A percentile compares a stretch with the other conserved stretches of the same genome.
Evolutionary conservation across 2,329 filamentous ascomycete genomes (phyloP).

Genomic region (Rosellinia necatrix): DNA sequence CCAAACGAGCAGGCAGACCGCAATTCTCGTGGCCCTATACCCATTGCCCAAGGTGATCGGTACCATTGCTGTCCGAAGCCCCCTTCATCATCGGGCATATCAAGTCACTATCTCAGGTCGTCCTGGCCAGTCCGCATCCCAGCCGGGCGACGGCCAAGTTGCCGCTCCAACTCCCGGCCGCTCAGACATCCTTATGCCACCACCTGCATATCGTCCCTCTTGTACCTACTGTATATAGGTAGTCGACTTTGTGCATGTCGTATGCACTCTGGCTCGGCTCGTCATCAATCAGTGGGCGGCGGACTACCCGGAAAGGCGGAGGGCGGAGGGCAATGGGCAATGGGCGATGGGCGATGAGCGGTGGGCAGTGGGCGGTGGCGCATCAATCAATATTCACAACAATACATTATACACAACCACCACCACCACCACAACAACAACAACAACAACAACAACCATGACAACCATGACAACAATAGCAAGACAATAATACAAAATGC

Average conservation of each 20-base stretch:
- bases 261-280: slow-evolving; percentile 4
- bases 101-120: too few relatives aligned
- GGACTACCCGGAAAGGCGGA: too few relatives aligned
- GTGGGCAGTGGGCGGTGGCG: not conserved
- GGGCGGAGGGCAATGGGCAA: not conserved
- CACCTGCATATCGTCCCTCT: not conserved
- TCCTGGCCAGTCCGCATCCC: not conserved
- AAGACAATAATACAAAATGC: too few relatives aligned
- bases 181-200: not conserved
- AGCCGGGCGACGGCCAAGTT: slow-evolving; percentile 5
- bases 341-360: not conserved
- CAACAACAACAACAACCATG: too few relatives aligned
- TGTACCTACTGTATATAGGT: slow-evolving; percentile 7
- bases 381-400: not conserved
- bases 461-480: too few relatives aligned
- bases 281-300: slow-evolving; percentile 2
- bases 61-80: slow-evolving; percentile 7
- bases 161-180: not conserved
- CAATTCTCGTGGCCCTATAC: not conserved
- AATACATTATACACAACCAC: not conserved
- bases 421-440: too few relatives aligned
- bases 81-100: slow-evolving; percentile 20
- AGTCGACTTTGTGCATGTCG: slow-evolving; percentile 1
- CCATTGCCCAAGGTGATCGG: too few relatives aligned
- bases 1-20: not conserved